These are phyloP conservation scores for Scenedesmus sp. DNA, from an alignment of 163 green algal genomes.

Conservation along the genomic window DNA sequence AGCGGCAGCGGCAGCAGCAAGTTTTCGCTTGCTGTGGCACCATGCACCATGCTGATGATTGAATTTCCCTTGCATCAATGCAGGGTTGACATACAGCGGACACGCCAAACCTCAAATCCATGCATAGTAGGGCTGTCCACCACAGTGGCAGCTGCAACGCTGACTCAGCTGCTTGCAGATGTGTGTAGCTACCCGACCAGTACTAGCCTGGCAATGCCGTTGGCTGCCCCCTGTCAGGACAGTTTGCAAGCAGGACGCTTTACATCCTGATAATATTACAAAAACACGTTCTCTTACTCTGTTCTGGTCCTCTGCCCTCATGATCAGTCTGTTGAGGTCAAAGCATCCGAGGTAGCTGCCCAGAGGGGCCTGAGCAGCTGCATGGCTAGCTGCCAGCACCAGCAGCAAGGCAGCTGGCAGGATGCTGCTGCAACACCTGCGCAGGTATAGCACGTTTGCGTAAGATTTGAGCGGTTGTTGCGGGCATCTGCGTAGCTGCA, in stretches of 20 bases:
- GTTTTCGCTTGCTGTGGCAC: not conserved
- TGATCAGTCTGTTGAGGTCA: not conserved
- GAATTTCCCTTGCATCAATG: no score
- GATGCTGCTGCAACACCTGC: not conserved
- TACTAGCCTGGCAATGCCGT: no score
- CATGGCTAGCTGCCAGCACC: not conserved
- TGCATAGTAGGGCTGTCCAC: no score
- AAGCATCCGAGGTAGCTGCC: conserved; percentile 6
- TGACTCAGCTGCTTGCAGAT: not conserved
- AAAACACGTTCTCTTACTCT: not conserved
- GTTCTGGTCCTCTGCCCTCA: not conserved
- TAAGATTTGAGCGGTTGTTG: not conserved
- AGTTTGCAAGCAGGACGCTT: not conserved
- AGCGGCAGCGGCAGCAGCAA: not conserved
- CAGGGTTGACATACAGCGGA: no score
- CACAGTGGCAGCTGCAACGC: not conserved
- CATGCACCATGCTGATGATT: no score
- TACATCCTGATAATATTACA: not conserved
- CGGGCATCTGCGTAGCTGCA: not conserved
- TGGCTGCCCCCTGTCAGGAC: no score
- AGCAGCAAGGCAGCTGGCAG: not conserved
- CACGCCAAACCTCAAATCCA: no score
- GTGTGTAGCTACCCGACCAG: not conserved
- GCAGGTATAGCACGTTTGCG: not conserved
- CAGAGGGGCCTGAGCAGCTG: not conserved